Percentiles rank a stretch among this genome's conserved stretches.
Evolutionary conservation across 2,329 filamentous ascomycete genomes (phyloP).

Genomic region (Fusarium udum): DNA sequence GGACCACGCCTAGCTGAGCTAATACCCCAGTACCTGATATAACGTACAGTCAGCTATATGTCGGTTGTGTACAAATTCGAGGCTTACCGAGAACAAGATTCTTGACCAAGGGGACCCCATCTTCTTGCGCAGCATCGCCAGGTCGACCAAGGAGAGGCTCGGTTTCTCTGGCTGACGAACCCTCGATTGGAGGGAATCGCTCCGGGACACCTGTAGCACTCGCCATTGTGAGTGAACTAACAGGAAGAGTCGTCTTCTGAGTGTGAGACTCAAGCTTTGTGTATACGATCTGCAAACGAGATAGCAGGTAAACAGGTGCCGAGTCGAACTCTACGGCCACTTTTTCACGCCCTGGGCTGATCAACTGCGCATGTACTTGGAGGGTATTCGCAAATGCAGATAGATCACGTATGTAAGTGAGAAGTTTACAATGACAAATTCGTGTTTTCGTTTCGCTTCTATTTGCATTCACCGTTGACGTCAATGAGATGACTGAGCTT

Average conservation of each 20-base stretch:
- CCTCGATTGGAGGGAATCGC: conserved; percentile 45
- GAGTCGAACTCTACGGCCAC: neutral
- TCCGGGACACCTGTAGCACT: conserved; percentile 75
- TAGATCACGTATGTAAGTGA: neutral
- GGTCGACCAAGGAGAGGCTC: conserved; percentile 62
- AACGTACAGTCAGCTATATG: neutral
- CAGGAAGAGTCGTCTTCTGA: neutral
- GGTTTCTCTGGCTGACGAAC: conserved; percentile 47
- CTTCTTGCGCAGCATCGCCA: conserved; percentile 77
- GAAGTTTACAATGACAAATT: conserved; percentile 13
- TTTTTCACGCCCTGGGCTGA: neutral
- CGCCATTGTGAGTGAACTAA: conserved; percentile 61
- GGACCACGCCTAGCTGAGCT: conserved; percentile 79
- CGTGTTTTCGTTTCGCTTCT: neutral
- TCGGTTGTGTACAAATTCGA: neutral
- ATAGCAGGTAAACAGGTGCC: neutral
- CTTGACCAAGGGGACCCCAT: conserved; percentile 68
- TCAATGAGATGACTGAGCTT: conserved; percentile 36
- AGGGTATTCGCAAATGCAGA: neutral
- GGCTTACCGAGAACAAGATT: conserved; percentile 79
- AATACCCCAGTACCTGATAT: conserved; percentile 79
- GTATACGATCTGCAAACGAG: neutral
- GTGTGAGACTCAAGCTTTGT: neutral
- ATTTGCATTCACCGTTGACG: conserved; percentile 28
- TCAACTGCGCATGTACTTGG: neutral